These are phyloP conservation scores for Diaporthe helianthi DNA, from an alignment of 2,329 filamentous ascomycete genomes.

Conservation along the genomic window DNA sequence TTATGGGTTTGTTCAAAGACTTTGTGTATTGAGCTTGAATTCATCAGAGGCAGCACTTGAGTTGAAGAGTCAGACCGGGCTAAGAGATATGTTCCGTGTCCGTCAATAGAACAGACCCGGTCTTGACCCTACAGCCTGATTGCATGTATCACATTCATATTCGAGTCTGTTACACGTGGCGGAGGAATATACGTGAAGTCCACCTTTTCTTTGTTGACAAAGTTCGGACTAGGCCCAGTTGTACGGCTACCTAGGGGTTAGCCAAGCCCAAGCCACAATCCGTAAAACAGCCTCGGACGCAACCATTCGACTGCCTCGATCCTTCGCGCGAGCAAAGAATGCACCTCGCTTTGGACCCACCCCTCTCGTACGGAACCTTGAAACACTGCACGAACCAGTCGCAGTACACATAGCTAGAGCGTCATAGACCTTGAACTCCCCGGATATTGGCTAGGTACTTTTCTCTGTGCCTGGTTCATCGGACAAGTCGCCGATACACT, in stretches of 20 bases:
- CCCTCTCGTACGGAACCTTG: not conserved
- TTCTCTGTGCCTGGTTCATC: not conserved
- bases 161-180: not conserved
- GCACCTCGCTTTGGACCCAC: conserved; percentile 11
- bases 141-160: not conserved
- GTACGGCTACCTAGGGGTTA: not conserved
- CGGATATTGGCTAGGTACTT: not conserved
- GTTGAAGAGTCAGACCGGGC: not conserved
- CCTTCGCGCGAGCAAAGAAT: not conserved
- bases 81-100: not conserved
- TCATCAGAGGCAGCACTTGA: too few relatives aligned
- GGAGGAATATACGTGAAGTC: not conserved
- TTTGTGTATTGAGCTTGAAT: too few relatives aligned
- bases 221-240: not conserved
- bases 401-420: not conserved
- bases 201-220: not conserved
- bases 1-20: not conserved
- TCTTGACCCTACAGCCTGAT: not conserved
- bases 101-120: not conserved
- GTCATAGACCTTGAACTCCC: not conserved
- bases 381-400: not conserved
- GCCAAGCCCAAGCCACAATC: conserved; percentile 15
- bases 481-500: not conserved
- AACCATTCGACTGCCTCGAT: not conserved
- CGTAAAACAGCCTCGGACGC: not conserved